phyloP scores from a whole-genome alignment of 257 asterid genomes.

The Verbascum thapsus region DNA sequence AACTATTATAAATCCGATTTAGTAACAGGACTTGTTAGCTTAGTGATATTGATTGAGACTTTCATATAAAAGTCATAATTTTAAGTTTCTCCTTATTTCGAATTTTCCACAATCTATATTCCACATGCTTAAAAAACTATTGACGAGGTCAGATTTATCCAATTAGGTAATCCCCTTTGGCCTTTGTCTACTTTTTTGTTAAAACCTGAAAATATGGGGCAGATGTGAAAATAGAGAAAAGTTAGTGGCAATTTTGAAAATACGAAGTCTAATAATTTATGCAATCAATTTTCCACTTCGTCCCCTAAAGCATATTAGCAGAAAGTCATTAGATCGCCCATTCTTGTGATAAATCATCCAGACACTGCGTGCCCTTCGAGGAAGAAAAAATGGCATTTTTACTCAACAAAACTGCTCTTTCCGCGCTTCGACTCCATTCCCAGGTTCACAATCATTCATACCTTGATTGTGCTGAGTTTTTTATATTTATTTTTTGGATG shows the following conservation, averaged over 20 bases:
- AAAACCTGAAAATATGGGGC: slow-evolving; percentile 1
- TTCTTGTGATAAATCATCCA: background rate
- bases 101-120: too few species aligned
- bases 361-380: too few species aligned
- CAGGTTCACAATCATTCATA: slow-evolving; percentile 40
- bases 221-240: slow-evolving; percentile 2
- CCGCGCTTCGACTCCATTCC: slow-evolving; percentile 51
- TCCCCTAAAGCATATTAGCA: slow-evolving; percentile 7
- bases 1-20: too few species aligned
- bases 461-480: slow-evolving; percentile 1
- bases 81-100: too few species aligned
- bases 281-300: background rate
- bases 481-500: background rate
- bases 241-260: slow-evolving; percentile 14
- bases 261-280: slow-evolving; percentile 1
- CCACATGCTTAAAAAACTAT: too few species aligned
- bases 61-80: too few species aligned
- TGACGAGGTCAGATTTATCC: too few species aligned
- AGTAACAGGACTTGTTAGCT: too few species aligned
- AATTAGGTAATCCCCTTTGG: too few species aligned
- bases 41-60: too few species aligned
- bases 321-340: slow-evolving; percentile 9
- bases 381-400: slow-evolving; percentile 50
- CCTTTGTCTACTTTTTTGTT: too few species aligned
- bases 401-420: slow-evolving; percentile 48